Conservation (phyloP, 495 filamentous ascomycete species). For the Rhypophila decipiens region DNA sequence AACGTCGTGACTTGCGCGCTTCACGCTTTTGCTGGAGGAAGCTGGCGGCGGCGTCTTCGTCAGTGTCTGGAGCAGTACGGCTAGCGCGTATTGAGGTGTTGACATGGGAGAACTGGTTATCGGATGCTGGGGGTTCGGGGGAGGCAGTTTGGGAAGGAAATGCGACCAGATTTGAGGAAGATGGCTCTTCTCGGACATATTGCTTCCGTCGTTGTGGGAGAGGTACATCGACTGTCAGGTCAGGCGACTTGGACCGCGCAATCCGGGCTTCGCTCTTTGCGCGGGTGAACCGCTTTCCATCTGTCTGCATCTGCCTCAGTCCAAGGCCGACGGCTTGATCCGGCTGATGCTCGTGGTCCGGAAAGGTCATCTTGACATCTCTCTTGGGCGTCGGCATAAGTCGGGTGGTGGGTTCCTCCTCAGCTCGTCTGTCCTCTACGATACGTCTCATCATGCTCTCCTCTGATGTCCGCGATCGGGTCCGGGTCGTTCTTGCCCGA, state of each 20-base stretch:
- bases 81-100: not conserved
- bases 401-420: not conserved
- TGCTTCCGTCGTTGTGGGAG: not conserved
- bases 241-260: not conserved
- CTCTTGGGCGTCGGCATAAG: not conserved
- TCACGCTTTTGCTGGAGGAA: not conserved
- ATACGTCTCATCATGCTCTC: constrained; percentile 15
- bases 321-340: not conserved
- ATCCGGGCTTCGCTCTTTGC: not conserved
- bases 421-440: constrained; percentile 9
- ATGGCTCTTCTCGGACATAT: not conserved
- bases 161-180: too few species aligned
- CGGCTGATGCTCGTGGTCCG: not conserved
- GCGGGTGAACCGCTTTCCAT: not conserved
- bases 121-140: not conserved
- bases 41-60: not conserved
- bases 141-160: too few species aligned
- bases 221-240: not conserved
- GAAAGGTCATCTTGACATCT: not conserved
- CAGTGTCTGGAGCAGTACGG: not conserved
- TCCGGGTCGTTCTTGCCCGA: not conserved
- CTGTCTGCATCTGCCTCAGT: not conserved
- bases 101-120: not conserved
- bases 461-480: constrained; percentile 8
- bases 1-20: not conserved